These are phyloP conservation scores for Kluyveromyces sp. DNA, from an alignment of 1,139 yeast genomes.

Conservation along the genomic window DNA sequence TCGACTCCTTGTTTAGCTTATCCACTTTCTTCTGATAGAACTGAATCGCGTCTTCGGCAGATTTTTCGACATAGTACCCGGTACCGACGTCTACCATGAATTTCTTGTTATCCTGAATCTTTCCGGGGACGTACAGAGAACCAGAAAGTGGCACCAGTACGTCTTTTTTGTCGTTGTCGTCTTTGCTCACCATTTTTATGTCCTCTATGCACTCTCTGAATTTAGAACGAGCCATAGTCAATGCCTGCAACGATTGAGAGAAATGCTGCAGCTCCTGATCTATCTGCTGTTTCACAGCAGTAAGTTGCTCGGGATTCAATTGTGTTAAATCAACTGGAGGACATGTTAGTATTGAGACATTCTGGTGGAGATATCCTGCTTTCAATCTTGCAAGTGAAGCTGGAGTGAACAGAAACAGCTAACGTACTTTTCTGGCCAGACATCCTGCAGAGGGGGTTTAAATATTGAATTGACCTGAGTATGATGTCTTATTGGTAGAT, in stretches of 20 bases:
- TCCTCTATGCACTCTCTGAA: conserved; percentile 75
- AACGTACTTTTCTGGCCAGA: conserved; percentile 23
- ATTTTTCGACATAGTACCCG: conserved; percentile 86
- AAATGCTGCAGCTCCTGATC: conserved; percentile 84
- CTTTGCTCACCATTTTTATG: conserved; percentile 49
- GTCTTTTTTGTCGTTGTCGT: conserved; percentile 41
- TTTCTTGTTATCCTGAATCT: conserved; percentile 50
- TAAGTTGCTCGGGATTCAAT: conserved; percentile 75
- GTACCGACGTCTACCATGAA: conserved; percentile 95
- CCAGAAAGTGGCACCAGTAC: conserved; percentile 83
- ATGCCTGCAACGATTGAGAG: conserved; percentile 75
- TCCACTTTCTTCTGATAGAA: conserved; percentile 71
- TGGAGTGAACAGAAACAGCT: not conserved
- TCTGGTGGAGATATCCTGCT: too few species aligned
- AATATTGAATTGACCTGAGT: not conserved
- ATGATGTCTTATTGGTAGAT: too few species aligned
- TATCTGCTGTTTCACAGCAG: conserved; percentile 75
- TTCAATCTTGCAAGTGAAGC: too few species aligned
- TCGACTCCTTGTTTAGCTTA: conserved; percentile 66
- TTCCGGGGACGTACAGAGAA: conserved; percentile 86
- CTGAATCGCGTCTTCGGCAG: conserved; percentile 54
- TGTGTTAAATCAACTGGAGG: conserved; percentile 50
- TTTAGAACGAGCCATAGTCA: conserved; percentile 75
- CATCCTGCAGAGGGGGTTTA: conserved; percentile 8
- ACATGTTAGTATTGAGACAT: not conserved